Percentiles rank a stretch among this genome's conserved stretches.
phyloP scores from a whole-genome alignment of 257 asterid genomes.

The Scutellaria barbata region DNA sequence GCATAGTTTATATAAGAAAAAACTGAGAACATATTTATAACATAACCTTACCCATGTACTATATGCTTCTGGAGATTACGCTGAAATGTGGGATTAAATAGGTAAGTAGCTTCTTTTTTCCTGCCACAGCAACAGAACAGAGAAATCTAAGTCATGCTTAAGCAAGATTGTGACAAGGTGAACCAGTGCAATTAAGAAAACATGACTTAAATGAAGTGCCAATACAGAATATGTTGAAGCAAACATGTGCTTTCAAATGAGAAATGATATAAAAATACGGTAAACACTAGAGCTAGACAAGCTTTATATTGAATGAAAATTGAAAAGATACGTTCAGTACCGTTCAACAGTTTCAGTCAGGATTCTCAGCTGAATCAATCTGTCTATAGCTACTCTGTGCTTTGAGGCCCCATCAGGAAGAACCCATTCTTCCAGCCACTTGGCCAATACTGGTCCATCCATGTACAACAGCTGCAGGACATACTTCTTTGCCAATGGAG shows the following conservation, averaged over 20 bases:
- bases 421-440: constrained; percentile 90
- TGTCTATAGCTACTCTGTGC: constrained; percentile 87
- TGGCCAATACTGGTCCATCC: constrained; percentile 67
- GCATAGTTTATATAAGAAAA: constrained; percentile 11
- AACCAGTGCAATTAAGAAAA: background rate
- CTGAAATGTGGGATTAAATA: constrained; percentile 76
- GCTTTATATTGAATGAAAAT: constrained; percentile 3
- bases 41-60: constrained; percentile 69
- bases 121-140: constrained; percentile 49
- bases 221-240: background rate
- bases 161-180: constrained; percentile 29
- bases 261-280: background rate
- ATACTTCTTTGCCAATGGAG: constrained; percentile 94
- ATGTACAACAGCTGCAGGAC: constrained; percentile 76
- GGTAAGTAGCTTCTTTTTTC: constrained; percentile 78
- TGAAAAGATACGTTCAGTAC: constrained; percentile 44
- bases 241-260: background rate
- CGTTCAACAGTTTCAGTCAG: constrained; percentile 84
- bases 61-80: constrained; percentile 82
- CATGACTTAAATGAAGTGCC: background rate
- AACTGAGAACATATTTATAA: constrained; percentile 19
- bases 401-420: constrained; percentile 80
- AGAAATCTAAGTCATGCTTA: constrained; percentile 31
- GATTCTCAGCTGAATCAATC: constrained; percentile 83
- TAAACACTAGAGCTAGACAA: background rate